Evolutionary conservation across 225 moss, liverwort and hornwort species (phyloP), one percentile per base, ranked within the genome.

Genomic region (Marchantia polymorpha): DNA sequence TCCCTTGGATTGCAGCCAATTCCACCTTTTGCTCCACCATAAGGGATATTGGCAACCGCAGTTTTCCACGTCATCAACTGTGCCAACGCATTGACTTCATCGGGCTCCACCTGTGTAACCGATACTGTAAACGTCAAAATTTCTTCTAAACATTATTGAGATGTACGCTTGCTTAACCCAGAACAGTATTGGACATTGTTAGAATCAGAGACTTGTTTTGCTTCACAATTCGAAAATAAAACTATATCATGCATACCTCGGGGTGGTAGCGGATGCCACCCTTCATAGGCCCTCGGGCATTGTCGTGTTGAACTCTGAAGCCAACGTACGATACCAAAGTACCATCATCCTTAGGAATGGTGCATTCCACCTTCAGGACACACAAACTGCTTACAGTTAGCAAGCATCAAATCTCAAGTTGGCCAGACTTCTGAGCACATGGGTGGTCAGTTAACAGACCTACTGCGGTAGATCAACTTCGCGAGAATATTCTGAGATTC

Each of bases 61-160:
- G 94, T 88, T 75, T 97, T 97, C 97, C 97, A 97, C 70, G 97
- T 97, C 94, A 97, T 97, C 69, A 97, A 83, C 85, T 97, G 97
- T 6, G 97, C 94, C 87, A 97, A 83, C 5, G 97, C 97, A 59
- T 90, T 97, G 65, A 97, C 97, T 82, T 97, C 97, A 12, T 92
- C 90, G 82, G 91, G 83, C 74, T 97, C 97, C 83, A 97, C 96
- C 96, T 96, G 92, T 10, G 66, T 0, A 52, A 47, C 10, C 10
- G 27, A 20, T 20, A 58, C 2, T 58, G 2, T 20, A 13, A 58
- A 39, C 39, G 5, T 39, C 39, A 39, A 39, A 2, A 5, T 39
- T 5, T 39, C 39, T 39, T 2, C 39, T 39, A 39, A 2, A 39
- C 5, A 39, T 39, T 39, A 39, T 39, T 39, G 69, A 72, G 26